Conservation (phyloP, 2,329 filamentous ascomycete genomes). For the Grosmannia serpens region DNA sequence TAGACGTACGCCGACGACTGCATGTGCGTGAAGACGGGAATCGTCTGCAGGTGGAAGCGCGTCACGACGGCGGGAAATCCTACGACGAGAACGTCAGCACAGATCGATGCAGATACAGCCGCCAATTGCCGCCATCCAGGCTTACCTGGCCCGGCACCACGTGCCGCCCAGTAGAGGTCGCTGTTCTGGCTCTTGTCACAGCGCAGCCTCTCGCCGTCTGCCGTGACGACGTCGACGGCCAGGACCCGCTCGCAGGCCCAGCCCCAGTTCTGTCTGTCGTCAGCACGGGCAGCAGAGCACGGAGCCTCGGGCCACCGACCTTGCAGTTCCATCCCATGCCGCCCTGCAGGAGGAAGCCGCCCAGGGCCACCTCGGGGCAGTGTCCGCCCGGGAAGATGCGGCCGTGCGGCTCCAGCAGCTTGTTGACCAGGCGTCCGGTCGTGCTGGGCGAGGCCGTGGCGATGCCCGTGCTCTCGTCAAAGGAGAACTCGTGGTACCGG, state of each 20-base stretch:
- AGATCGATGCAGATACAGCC: background rate
- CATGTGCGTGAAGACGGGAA: conserved; percentile 13
- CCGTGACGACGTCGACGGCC: conserved; percentile 36
- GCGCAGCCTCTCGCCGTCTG: conserved; percentile 25
- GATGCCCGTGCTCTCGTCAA: conserved; percentile 26
- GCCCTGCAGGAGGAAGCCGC: conserved; percentile 43
- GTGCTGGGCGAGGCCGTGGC: conserved; percentile 32
- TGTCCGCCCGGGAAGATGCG: conserved; percentile 42
- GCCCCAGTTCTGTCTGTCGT: conserved; percentile 32
- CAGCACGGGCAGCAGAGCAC: conserved; percentile 10
- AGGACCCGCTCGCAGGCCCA: conserved; percentile 38
- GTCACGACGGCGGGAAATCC: conserved; percentile 43
- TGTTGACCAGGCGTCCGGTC: conserved; percentile 31
- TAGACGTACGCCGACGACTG: conserved; percentile 27
- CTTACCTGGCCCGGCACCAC: conserved; percentile 32
- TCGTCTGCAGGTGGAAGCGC: conserved; percentile 33
- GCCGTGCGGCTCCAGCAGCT: conserved; percentile 23
- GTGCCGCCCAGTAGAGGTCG: conserved; percentile 37
- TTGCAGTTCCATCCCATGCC: conserved; percentile 49
- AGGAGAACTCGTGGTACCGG: conserved; percentile 17
- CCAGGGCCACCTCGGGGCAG: conserved; percentile 45
- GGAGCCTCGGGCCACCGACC: background rate
- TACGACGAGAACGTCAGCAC: background rate
- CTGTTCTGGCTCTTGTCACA: conserved; percentile 25
- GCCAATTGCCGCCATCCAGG: background rate